Conservation (phyloP, 768 basidiomycete genomes). For the Serendipita sp. region DNA sequence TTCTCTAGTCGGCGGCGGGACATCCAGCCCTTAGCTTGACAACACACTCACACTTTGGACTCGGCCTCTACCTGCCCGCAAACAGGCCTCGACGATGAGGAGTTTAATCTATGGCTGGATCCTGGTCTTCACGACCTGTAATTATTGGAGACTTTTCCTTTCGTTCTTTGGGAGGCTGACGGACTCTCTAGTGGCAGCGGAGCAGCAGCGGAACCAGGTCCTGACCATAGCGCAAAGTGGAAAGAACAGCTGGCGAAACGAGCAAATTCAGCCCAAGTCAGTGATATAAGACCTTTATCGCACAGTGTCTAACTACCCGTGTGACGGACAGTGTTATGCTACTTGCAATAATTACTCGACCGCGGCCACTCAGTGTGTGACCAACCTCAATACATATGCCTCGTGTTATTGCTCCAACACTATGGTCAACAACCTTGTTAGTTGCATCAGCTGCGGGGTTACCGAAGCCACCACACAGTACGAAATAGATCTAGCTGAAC, state of each 20-base stretch:
- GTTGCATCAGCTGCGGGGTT: slow-evolving; percentile 1
- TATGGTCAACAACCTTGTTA: background rate
- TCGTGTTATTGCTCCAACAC: background rate
- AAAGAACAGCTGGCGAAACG: background rate
- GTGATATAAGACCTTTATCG: background rate
- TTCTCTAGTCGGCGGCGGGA: no score
- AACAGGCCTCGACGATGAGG: no score
- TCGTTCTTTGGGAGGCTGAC: background rate
- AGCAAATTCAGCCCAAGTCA: background rate
- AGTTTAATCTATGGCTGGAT: no score
- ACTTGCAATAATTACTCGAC: background rate
- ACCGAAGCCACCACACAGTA: background rate
- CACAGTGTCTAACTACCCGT: background rate
- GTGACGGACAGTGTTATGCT: background rate
- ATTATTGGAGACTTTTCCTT: no score
- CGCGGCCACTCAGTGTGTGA: background rate
- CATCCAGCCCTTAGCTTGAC: no score
- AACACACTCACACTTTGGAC: no score
- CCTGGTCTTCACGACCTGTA: no score
- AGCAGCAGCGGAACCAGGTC: background rate
- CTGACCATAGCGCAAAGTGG: background rate
- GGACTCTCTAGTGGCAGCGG: background rate
- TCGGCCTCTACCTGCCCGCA: no score
- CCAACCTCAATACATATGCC: background rate
- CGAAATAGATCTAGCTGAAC: background rate